phyloP scores from a whole-genome alignment of 495 filamentous ascomycete genomes.

The Lepidopterella palustris region DNA sequence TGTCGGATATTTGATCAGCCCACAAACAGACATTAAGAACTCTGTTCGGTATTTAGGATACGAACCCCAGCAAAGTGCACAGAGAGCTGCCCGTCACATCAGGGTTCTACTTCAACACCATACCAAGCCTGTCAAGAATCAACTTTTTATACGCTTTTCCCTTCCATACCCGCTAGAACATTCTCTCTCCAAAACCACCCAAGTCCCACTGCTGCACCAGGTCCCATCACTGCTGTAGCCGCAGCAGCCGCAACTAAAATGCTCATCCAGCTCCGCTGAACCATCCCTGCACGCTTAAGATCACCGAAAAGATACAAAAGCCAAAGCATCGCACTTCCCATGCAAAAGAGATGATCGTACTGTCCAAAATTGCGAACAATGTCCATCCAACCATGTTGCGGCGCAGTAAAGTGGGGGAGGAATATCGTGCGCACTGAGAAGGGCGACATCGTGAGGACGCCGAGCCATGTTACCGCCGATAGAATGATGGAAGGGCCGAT shows the following conservation, averaged over 20 bases:
- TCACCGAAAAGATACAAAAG: not conserved
- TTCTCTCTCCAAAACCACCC: conserved; percentile 39
- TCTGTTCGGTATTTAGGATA: no score
- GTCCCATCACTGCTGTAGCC: conserved; percentile 24
- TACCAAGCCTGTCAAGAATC: no score
- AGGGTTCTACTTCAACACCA: no score
- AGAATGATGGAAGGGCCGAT: not conserved
- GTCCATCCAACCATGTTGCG: not conserved
- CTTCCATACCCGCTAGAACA: not conserved
- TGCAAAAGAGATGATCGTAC: not conserved
- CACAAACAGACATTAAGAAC: no score
- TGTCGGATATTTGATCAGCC: no score
- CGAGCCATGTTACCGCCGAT: not conserved
- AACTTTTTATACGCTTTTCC: no score
- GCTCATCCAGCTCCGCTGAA: not conserved
- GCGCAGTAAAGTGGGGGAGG: not conserved
- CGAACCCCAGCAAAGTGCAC: no score
- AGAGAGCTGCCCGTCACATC: no score
- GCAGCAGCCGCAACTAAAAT: conserved; percentile 21
- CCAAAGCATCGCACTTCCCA: not conserved
- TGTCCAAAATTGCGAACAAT: not conserved
- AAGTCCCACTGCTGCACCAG: conserved; percentile 30
- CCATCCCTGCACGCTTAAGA: not conserved
- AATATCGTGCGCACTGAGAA: not conserved
- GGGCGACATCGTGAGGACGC: not conserved